A percentile compares a stretch with the other conserved stretches of the same genome.
Evolutionary conservation across 257 asterid genomes (phyloP).

Genomic region (Nicotiana tabacum): DNA sequence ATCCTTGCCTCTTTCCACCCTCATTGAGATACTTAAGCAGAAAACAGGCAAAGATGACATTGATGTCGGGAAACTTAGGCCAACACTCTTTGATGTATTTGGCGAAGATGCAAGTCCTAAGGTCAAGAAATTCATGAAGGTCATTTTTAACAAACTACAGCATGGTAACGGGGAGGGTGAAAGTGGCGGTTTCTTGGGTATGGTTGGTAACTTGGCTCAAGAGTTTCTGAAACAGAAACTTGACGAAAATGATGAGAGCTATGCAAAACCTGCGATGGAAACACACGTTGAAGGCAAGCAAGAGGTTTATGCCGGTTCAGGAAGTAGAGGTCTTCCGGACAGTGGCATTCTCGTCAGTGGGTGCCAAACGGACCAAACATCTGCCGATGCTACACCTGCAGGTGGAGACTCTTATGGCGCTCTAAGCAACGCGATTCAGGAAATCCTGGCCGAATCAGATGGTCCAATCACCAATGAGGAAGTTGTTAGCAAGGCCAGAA

Average conservation of each 20-base stretch:
- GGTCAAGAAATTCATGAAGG: conserved; percentile 93
- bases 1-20: conserved; percentile 74
- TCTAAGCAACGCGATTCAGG: conserved; percentile 84
- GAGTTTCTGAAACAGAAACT: conserved; percentile 79
- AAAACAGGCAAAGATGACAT: conserved; percentile 90
- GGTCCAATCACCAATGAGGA: conserved; percentile 61
- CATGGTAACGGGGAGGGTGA: conserved; percentile 26
- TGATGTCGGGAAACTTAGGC: conserved; percentile 86
- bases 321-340: conserved; percentile 51
- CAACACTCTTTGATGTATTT: conserved; percentile 74
- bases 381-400: conserved; percentile 77
- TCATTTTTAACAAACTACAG: conserved; percentile 61
- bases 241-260: conserved; percentile 61
- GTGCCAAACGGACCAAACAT: conserved; percentile 83
- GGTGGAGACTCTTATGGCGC: conserved; percentile 83
- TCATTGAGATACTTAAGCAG: conserved; percentile 76
- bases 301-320: conserved; percentile 71
- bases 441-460: conserved; percentile 57
- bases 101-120: conserved; percentile 96
- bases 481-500: conserved; percentile 67
- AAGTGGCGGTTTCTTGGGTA: conserved; percentile 62
- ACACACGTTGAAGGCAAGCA: conserved; percentile 58
- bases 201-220: conserved; percentile 74
- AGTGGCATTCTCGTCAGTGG: conserved; percentile 79
- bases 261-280: conserved; percentile 68